A percentile compares a stretch with the other conserved stretches of the same genome.
Conservation (phyloP, 176 grass and related monocot species). For the Guadua angustifolia region DNA sequence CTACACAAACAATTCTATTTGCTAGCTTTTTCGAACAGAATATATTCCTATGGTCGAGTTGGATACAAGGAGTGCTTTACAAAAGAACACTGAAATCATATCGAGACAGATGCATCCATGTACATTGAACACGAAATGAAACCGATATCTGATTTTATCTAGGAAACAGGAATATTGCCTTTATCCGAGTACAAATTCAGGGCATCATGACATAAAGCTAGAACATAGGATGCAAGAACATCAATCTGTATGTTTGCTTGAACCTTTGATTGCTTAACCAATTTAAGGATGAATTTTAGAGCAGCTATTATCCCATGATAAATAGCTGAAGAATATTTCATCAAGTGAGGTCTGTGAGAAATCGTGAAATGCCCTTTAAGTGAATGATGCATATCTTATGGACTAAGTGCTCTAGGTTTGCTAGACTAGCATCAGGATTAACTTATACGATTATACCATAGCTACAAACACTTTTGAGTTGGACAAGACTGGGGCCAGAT, state of each 20-base stretch:
- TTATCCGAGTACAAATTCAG: neutral
- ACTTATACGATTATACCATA: neutral
- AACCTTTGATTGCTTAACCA: neutral
- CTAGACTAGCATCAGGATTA: neutral
- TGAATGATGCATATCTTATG: neutral
- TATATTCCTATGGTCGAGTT: conserved; percentile 22
- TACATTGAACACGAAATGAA: conserved; percentile 4
- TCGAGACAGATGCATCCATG: neutral
- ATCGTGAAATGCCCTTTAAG: neutral
- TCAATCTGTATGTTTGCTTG: conserved; percentile 1
- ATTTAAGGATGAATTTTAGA: conserved; percentile 14
- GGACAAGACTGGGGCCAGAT: neutral
- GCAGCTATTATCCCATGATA: neutral
- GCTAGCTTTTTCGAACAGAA: conserved; percentile 15
- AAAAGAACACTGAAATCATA: conserved; percentile 9
- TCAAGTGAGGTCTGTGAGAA: neutral
- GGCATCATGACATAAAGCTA: conserved; percentile 10
- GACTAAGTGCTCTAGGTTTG: neutral
- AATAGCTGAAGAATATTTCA: conserved; percentile 4
- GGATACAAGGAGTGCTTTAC: conserved; percentile 28
- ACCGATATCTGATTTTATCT: neutral
- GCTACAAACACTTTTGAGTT: neutral
- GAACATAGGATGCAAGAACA: neutral
- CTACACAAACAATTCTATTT: conserved; percentile 25
- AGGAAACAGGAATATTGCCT: conserved; percentile 12